phyloP scores from a whole-genome alignment of 768 basidiomycete genomes.

The Termitomyces sp. region DNA sequence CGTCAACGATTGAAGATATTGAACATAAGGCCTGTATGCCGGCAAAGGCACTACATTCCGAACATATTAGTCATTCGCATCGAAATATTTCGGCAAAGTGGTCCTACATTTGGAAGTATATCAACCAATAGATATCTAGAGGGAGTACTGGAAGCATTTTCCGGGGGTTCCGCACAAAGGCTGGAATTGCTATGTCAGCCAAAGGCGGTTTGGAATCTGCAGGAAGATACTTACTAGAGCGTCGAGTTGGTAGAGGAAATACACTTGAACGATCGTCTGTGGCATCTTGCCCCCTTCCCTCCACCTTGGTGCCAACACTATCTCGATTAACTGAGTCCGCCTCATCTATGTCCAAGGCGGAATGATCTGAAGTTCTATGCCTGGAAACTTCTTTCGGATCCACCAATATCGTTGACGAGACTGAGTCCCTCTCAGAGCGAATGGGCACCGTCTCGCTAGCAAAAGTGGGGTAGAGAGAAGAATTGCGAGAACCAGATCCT shows the following conservation, averaged over 20 bases:
- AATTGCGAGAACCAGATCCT: constrained; percentile 21
- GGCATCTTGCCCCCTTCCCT: background rate
- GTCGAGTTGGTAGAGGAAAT: background rate
- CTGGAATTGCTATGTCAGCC: background rate
- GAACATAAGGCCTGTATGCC: constrained; percentile 42
- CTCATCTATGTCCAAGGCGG: background rate
- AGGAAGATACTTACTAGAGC: background rate
- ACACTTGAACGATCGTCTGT: background rate
- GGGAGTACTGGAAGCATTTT: constrained; percentile 29
- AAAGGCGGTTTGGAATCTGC: background rate
- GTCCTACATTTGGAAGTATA: constrained; percentile 52
- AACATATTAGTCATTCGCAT: background rate
- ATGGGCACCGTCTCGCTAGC: constrained; percentile 14
- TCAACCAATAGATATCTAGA: constrained; percentile 44
- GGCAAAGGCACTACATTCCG: constrained; percentile 34
- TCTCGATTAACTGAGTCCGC: background rate
- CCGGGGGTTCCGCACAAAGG: constrained; percentile 14
- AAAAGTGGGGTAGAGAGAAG: constrained; percentile 30
- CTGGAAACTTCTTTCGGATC: background rate
- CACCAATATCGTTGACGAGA: background rate
- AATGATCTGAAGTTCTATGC: background rate
- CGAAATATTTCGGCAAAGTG: background rate
- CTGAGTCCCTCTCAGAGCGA: constrained; percentile 8
- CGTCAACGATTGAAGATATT: constrained; percentile 48
- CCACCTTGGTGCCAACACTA: background rate